Conservation (phyloP, 2,329 filamentous ascomycete genomes). For the Penicillium psychrosexuale region DNA sequence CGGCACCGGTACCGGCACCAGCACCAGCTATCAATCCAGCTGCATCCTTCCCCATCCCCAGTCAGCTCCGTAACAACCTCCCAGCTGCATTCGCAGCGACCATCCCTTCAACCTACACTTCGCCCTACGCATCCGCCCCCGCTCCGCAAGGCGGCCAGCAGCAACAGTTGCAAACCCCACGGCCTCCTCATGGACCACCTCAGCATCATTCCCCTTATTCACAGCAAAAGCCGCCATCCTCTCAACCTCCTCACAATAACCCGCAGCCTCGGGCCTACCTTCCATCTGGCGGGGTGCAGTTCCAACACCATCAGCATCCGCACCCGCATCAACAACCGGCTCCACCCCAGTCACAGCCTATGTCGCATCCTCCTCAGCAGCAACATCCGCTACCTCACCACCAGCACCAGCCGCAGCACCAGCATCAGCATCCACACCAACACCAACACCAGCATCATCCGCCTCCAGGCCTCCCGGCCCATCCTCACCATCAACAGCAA, state of each 20-base stretch:
- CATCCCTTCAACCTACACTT: conserved; percentile 39
- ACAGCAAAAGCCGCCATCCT: conserved; percentile 18
- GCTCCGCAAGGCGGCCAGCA: conserved; percentile 33
- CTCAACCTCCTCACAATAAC: conserved; percentile 22
- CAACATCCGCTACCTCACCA: conserved; percentile 5
- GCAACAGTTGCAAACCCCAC: conserved; percentile 29
- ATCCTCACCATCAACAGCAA: conserved; percentile 18
- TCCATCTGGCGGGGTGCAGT: conserved; percentile 16
- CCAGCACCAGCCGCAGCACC: conserved; percentile 6
- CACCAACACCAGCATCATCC: conserved; percentile 27
- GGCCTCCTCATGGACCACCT: conserved; percentile 19
- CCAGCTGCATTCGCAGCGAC: conserved; percentile 40
- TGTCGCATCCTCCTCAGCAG: conserved; percentile 15
- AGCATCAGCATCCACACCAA: conserved; percentile 2
- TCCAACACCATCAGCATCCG: conserved; percentile 18
- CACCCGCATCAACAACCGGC: conserved; percentile 18
- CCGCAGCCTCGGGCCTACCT: conserved; percentile 19
- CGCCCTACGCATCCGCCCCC: conserved; percentile 41
- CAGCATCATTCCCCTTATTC: conserved; percentile 27
- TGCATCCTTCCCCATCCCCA: conserved; percentile 36
- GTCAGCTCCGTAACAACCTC: conserved; percentile 39
- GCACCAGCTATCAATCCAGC: conserved; percentile 20
- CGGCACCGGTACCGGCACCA: conserved; percentile 10
- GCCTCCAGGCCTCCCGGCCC: conserved; percentile 16
- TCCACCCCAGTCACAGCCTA: conserved; percentile 13